Evolutionary conservation across 371 early-diverging fungal genomes (phyloP).

Genomic region (Smittium culicis): DNA sequence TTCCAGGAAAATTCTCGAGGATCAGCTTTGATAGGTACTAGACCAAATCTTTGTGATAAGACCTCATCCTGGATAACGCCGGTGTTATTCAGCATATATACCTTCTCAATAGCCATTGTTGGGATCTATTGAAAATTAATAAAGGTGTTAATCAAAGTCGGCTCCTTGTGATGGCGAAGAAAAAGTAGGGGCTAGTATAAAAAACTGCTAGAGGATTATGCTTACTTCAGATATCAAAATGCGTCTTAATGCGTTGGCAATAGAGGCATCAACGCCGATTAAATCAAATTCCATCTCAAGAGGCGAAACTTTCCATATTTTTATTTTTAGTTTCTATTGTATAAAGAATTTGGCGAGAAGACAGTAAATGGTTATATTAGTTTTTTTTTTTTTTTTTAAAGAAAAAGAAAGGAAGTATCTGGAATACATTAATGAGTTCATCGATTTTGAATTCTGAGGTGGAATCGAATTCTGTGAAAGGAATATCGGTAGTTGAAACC

Average conservation of each 20-base stretch:
- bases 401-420: too few species aligned
- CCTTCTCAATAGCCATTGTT: slow-evolving; percentile 95
- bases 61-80: slow-evolving; percentile 95
- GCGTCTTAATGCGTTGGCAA: slow-evolving; percentile 93
- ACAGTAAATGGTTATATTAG: too few species aligned
- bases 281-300: slow-evolving; percentile 88
- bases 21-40: slow-evolving; percentile 89
- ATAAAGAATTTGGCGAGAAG: too few species aligned
- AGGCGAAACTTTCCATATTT: slow-evolving; percentile 47
- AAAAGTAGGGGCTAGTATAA: too few species aligned
- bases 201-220: too few species aligned
- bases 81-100: slow-evolving; percentile 89
- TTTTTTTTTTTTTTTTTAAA: too few species aligned
- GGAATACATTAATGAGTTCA: not conserved
- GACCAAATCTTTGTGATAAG: slow-evolving; percentile 91
- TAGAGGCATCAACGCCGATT: slow-evolving; percentile 81
- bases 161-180: slow-evolving; percentile 25
- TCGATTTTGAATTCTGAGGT: not conserved
- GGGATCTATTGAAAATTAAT: slow-evolving; percentile 46
- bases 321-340: slow-evolving; percentile 51
- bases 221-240: slow-evolving; percentile 77
- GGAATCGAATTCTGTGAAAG: not conserved
- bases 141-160: not conserved
- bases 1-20: slow-evolving; percentile 64
- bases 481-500: not conserved